A percentile compares a stretch with the other conserved stretches of the same genome.
Evolutionary conservation across 345 rosid genomes (phyloP).

Genomic region (Arabis hirsuta): DNA sequence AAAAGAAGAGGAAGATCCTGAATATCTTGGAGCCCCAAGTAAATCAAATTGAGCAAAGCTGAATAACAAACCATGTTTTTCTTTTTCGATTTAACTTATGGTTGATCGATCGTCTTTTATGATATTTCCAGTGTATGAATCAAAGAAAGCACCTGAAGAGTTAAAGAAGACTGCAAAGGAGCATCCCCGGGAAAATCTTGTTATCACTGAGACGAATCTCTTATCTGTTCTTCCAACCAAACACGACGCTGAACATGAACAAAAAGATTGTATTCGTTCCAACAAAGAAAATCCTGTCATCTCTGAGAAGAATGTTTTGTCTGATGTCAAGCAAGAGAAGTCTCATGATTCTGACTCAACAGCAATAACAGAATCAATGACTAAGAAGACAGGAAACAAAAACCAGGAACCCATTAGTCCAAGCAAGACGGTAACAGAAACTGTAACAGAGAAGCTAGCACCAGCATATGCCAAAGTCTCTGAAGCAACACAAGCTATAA

Average conservation of each 20-base stretch:
- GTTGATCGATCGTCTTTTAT: constrained; percentile 18
- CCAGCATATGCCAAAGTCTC: constrained; percentile 58
- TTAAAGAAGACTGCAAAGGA: constrained; percentile 53
- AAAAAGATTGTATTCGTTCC: constrained; percentile 22
- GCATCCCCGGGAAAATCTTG: constrained; percentile 53
- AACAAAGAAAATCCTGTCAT: constrained; percentile 17
- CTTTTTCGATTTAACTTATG: neutral
- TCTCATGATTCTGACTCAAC: constrained; percentile 5
- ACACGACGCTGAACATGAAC: constrained; percentile 27
- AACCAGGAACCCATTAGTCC: constrained; percentile 37
- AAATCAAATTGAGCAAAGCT: constrained; percentile 17
- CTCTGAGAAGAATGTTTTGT: constrained; percentile 41
- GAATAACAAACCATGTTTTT: neutral
- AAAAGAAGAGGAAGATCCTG: constrained; percentile 58
- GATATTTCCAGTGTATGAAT: constrained; percentile 68
- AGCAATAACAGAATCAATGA: neutral
- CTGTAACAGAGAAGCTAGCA: constrained; percentile 51
- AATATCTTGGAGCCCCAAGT: constrained; percentile 82
- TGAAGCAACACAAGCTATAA: constrained; percentile 52
- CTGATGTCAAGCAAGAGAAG: constrained; percentile 38
- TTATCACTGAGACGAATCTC: constrained; percentile 53
- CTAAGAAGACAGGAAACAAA: constrained; percentile 19
- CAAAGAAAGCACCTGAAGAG: constrained; percentile 64
- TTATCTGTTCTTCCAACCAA: constrained; percentile 47
- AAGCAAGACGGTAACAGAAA: constrained; percentile 49